Evolutionary conservation across 805 yeast species (phyloP), one percentile per base, ranked within the genome.

Genomic region (Blastobotrys terrestris): DNA sequence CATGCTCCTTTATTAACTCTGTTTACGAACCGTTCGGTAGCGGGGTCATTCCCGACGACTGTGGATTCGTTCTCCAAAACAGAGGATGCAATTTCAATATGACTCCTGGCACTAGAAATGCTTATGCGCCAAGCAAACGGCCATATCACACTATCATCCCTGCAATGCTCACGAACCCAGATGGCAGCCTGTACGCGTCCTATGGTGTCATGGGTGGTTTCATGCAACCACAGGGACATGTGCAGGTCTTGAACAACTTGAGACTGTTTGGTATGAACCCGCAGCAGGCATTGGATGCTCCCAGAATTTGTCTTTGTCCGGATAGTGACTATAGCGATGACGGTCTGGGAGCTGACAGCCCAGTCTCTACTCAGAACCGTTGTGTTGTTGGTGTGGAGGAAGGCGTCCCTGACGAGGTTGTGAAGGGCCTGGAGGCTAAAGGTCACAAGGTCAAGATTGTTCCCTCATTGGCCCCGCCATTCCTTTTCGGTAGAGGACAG

Each of bases 141-240:
- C 83, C 89, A 1, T 87, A 85, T 66, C 95, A 87, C 62, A 87
- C 95, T 0, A 87, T 87, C 54, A 86, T 87, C 54, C 95, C 95
- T 0, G 87, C 89, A 0, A 77, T 87, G 83, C 77, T 87, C 31
- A 87, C 95, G 13, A 66, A 71, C 2, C 51, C 50, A 26, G 54
- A 53, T 2, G 63, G 64, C 49, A 70, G 67, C 31, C 67, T 87
- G n/a, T 82, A 75, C 61, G 89, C 90, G 0, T 70, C 84, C n/a
- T 83, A 76, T 59, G 94, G 92, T 48, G 86, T 84, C 55, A 86
- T 85, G 89, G 95, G 95, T 15, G 95, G 92, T 0, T 87, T 81
- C 70, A 85, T 83, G 72, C 95, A 87, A 66, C 95, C 95, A 2
- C 88, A 85, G 60, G 91, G 91, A 1, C 95, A 87, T 60, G 81